Conservation (phyloP, 495 filamentous ascomycete species). For the Hypoxylon trugodes region DNA sequence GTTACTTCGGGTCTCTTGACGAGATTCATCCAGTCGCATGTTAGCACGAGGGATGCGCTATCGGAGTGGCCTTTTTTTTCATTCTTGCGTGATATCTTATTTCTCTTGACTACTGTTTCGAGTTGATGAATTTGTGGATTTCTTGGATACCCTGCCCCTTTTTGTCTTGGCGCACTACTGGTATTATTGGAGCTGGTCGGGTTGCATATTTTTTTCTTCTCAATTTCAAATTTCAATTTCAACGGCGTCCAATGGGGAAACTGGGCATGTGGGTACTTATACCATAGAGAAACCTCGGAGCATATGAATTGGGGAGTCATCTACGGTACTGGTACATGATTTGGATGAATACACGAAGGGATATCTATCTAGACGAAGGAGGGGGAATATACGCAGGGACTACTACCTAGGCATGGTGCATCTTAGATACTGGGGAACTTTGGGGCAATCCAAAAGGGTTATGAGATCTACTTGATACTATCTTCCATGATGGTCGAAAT, state of each 20-base stretch:
- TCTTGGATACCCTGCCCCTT: constrained; percentile 29
- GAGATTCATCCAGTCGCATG: background rate
- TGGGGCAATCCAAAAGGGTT: constrained; percentile 4
- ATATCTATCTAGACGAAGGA: constrained; percentile 1
- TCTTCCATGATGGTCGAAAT: background rate
- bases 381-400: constrained; percentile 4
- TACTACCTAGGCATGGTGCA: constrained; percentile 7
- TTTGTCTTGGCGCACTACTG: constrained; percentile 21
- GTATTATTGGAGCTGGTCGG: constrained; percentile 3
- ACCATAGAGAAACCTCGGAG: constrained; percentile 23
- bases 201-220: constrained; percentile 23
- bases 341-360: constrained; percentile 6
- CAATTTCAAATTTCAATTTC: too few species aligned
- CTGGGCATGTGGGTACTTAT: constrained; percentile 16
- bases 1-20: background rate
- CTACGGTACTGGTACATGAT: constrained; percentile 11
- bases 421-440: constrained; percentile 1
- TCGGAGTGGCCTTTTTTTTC: constrained; percentile 1
- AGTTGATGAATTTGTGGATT: constrained; percentile 10
- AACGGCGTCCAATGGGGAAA: constrained; percentile 30
- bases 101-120: too few species aligned
- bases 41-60: background rate
- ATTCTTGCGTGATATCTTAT: constrained; percentile 11
- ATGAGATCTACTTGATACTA: constrained; percentile 11
- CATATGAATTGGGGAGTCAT: constrained; percentile 17